These are phyloP conservation scores for Termitomyces sp. DNA, from an alignment of 768 basidiomycete genomes.

Conservation along the genomic window DNA sequence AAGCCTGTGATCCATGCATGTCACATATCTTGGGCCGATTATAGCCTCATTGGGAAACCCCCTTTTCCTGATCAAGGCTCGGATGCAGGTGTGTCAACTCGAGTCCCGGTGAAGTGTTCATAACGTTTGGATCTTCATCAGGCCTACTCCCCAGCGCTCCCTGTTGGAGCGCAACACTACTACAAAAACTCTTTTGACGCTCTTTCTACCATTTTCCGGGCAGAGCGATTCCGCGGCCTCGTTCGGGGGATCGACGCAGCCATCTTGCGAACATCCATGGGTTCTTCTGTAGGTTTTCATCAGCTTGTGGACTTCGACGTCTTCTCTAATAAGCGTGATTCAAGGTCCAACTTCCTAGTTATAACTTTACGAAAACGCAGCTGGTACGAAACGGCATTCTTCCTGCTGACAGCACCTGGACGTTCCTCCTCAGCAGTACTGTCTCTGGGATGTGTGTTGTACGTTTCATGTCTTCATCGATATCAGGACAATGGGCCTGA, in stretches of 20 bases:
- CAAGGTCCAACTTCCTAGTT: slow-evolving; percentile 91
- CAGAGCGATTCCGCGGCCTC: slow-evolving; percentile 76
- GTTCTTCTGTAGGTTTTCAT: slow-evolving; percentile 58
- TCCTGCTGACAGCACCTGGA: slow-evolving; percentile 74
- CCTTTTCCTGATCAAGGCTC: slow-evolving; percentile 91
- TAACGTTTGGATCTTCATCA: slow-evolving; percentile 18
- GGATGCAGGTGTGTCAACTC: slow-evolving; percentile 74
- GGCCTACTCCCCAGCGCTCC: slow-evolving; percentile 93
- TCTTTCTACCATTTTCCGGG: slow-evolving; percentile 67
- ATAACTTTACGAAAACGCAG: slow-evolving; percentile 87
- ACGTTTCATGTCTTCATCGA: slow-evolving; percentile 24
- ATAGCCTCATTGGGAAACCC: slow-evolving; percentile 80
- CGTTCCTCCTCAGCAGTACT: slow-evolving; percentile 82
- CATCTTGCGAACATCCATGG: slow-evolving; percentile 91
- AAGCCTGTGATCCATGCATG: not conserved
- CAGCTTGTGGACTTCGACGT: not conserved
- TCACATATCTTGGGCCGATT: slow-evolving; percentile 2
- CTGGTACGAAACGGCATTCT: slow-evolving; percentile 64
- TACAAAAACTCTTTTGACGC: slow-evolving; percentile 86
- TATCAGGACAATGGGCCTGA: not conserved
- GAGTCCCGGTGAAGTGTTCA: not conserved
- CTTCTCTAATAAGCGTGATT: not conserved
- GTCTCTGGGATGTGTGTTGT: slow-evolving; percentile 92
- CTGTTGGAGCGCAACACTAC: slow-evolving; percentile 91
- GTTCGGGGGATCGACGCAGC: slow-evolving; percentile 92